A percentile compares a stretch with the other conserved stretches of the same genome.
These are phyloP conservation scores for Xerocomus tenax DNA, from an alignment of 1,284 basidiomycete species.

Conservation along the genomic window DNA sequence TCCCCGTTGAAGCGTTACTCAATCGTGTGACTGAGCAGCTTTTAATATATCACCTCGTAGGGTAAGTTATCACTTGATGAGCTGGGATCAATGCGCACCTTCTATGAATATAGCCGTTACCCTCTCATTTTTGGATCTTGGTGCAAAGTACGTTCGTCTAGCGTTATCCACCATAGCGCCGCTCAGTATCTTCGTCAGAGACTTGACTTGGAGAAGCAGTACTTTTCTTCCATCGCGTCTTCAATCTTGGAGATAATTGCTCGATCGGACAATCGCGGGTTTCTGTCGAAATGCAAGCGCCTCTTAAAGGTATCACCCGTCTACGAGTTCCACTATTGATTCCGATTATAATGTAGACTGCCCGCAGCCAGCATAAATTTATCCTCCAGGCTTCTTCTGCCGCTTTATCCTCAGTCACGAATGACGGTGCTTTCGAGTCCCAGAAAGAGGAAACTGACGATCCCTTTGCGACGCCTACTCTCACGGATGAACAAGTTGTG, in stretches of 20 bases:
- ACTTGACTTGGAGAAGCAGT: constrained; percentile 44
- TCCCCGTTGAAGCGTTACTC: constrained; percentile 46
- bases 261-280: constrained; percentile 43
- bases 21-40: constrained; percentile 48
- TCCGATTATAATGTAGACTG: constrained; percentile 19
- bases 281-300: constrained; percentile 37
- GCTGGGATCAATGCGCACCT: constrained; percentile 13
- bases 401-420: constrained; percentile 16
- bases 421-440: constrained; percentile 1
- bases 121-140: constrained; percentile 65
- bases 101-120: constrained; percentile 47
- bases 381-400: constrained; percentile 16
- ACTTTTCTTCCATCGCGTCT: constrained; percentile 43
- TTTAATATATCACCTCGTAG: constrained; percentile 49
- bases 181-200: constrained; percentile 36
- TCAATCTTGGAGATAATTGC: constrained; percentile 46
- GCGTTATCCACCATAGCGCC: constrained; percentile 2
- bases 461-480: constrained; percentile 16
- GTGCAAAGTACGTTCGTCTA: constrained; percentile 41
- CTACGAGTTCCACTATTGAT: constrained; percentile 12
- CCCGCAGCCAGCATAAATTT: constrained; percentile 20
- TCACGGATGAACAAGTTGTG: constrained; percentile 35
- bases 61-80: constrained; percentile 33
- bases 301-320: constrained; percentile 44
- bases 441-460: constrained; percentile 11